These are phyloP conservation scores for Fusarium sp. DNA, from an alignment of 2,329 filamentous ascomycete species.

Conservation along the genomic window DNA sequence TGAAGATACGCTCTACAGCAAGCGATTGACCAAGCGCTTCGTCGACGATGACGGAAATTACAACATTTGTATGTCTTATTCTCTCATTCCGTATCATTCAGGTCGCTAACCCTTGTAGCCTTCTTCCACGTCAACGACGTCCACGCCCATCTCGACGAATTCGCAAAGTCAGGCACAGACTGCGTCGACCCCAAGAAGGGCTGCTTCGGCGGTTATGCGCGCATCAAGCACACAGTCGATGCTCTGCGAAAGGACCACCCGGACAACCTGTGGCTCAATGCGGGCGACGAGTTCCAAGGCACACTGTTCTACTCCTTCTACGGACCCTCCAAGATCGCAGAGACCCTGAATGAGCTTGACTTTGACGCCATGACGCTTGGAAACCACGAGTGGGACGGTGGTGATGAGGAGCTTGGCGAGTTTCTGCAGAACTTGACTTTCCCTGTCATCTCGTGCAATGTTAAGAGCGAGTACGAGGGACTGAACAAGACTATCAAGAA, in stretches of 20 bases:
- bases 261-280: slow-evolving; percentile 73
- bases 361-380: slow-evolving; percentile 76
- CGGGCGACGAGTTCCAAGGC: slow-evolving; percentile 77
- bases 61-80: slow-evolving; percentile 60
- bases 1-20: slow-evolving; percentile 63
- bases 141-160: slow-evolving; percentile 74
- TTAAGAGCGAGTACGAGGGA: slow-evolving; percentile 68
- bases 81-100: background rate
- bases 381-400: slow-evolving; percentile 75
- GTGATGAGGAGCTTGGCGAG: slow-evolving; percentile 70
- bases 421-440: slow-evolving; percentile 74
- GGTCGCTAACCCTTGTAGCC: slow-evolving; percentile 48
- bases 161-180: slow-evolving; percentile 70
- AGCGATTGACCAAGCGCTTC: slow-evolving; percentile 61
- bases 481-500: slow-evolving; percentile 74
- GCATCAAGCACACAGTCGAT: slow-evolving; percentile 71
- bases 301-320: slow-evolving; percentile 77
- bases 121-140: slow-evolving; percentile 79
- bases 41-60: slow-evolving; percentile 62
- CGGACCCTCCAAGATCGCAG: slow-evolving; percentile 74
- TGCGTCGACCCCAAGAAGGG: slow-evolving; percentile 67
- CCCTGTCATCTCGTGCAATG: slow-evolving; percentile 72
- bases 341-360: slow-evolving; percentile 72
- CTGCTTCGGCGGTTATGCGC: slow-evolving; percentile 73
- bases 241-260: slow-evolving; percentile 66